Conservation (phyloP, 345 rosid genomes). For the Salix exigua region DNA sequence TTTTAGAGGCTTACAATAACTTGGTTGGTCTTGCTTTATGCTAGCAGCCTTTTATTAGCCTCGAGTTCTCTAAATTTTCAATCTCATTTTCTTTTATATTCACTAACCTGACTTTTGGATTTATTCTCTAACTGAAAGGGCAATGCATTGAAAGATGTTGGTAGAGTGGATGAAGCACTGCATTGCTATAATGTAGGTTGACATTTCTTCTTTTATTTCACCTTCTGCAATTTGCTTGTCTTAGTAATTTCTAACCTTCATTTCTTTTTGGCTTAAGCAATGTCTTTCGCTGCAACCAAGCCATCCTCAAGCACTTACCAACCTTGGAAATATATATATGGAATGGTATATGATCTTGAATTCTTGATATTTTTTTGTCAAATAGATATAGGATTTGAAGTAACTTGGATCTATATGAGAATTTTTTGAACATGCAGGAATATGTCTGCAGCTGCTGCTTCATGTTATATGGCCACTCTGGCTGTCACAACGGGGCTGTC, state of each 20-base stretch:
- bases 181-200: conserved; percentile 81
- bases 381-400: not conserved
- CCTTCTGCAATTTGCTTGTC: not conserved
- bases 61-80: conserved; percentile 1
- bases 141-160: conserved; percentile 90
- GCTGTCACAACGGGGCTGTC: conserved; percentile 90
- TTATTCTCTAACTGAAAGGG: conserved; percentile 48
- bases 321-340: conserved; percentile 96
- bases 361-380: conserved; percentile 1
- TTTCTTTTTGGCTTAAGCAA: conserved; percentile 53
- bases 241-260: conserved; percentile 1
- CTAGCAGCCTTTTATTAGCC: not conserved
- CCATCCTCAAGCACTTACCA: conserved; percentile 96
- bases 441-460: conserved; percentile 73
- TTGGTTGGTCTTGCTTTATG: conserved; percentile 56
- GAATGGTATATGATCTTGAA: conserved; percentile 60
- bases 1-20: conserved; percentile 94
- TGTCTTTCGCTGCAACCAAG: conserved; percentile 82
- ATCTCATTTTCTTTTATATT: not conserved
- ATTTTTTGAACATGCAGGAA: conserved; percentile 51
- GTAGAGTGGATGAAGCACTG: conserved; percentile 89
- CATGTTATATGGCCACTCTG: conserved; percentile 83
- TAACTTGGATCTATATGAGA: not conserved
- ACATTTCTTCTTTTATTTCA: not conserved
- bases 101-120: not conserved